Evolutionary conservation across 140 eudicot species (phyloP), one percentile per base, ranked within the genome.

Genomic region (Eryngium alpinum): DNA sequence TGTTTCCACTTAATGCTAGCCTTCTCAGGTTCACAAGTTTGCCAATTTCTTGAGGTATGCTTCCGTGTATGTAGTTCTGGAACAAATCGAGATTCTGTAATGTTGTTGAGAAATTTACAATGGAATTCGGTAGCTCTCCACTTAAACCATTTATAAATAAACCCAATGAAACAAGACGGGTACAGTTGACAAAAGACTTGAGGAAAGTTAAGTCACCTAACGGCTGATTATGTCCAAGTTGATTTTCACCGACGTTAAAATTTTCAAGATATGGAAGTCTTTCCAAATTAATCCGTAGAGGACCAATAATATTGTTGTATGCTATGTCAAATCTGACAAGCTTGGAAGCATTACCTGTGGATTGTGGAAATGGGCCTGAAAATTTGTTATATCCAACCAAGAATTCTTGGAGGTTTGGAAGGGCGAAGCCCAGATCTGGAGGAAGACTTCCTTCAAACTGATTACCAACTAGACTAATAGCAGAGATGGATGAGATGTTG

Each of bases 251-350:
- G 9, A 38, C 18, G 3, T 0, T 0, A 17, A 72, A 27, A 0
- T 0, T 15, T 34, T 32, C 2, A 31, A 72, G 11, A 32, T 21
- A 3, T 10, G 6, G 29, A 72, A 72, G 52, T 24, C 51, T 72
- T n/a, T 50, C 51, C 29, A 34, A 72, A 72, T 34, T 72, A 0
- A 29, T 72, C 21, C 50, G 77, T 34, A 72, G 33, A 72, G 18
- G 77, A 27, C 77, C 52, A 2, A 4, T 33, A 32, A 33, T 1
- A 9, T 34, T 19, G 52, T 67, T 28, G 0, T 0, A 0, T 12
- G 0, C 0, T 0, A 28, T 15, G 0, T 14, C 11, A 67, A 67
- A 1, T 0, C 0, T 1, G 17, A 29, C 24, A 3, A 67, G 21
- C 1, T 67, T 29, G 3, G 44, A 28, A 0, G 43, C 43, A 28